Base-by-base conservation (phyloP, 2,329 filamentous ascomycete species). In the Ambrosiella beaveri region DNA sequence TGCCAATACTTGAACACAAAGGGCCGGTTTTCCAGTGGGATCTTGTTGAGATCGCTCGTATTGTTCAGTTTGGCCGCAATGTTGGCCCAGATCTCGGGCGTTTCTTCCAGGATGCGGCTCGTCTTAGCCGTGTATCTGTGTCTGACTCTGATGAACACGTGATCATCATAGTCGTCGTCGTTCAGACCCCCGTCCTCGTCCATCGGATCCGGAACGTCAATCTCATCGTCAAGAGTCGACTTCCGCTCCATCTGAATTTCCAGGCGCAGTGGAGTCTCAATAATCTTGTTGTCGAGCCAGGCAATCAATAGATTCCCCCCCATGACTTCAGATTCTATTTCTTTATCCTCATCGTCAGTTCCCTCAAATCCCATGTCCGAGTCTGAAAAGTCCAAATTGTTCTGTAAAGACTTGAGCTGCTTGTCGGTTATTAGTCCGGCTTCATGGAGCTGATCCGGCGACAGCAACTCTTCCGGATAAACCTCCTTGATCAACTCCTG, bases 1-100 rank as follows among this genome's bases (percentile, higher is more conserved):
- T 83, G 79, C 58, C 91, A 75, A 58, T 78, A 71, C 49, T 79
- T 76, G 67, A 90, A 94, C 0, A 91, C 72, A 0, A 74, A 71
- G 0, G 82, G 82, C 5, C 88, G 80, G 15, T 75, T 67, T 2
- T 70, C 66, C 0, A 68, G 63, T 0, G 75, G 73, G 9, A 91
- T 77, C 0, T 75, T 71, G 69, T 79, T 86, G 13, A 91, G 67
- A 63, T 90, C 75, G 0, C 72, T 54, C 19, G 63, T 53, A 3
- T 54, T 44, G 7, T 19, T 49, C 1, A 68, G 61, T 6, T 59
- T n/a, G 53, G 57, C 35, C 27, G 44, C 11, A 54, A 65, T 52
- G 13, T 57, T 52, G 1, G n/a, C 50, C 58, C 56, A 59, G 6
- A 62, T 35, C 5, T 19, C 49, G 12, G 45, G 45, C 4, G 45